phyloP scores from a whole-genome alignment of 2,329 filamentous ascomycete species.

The Penicillium sp. region DNA sequence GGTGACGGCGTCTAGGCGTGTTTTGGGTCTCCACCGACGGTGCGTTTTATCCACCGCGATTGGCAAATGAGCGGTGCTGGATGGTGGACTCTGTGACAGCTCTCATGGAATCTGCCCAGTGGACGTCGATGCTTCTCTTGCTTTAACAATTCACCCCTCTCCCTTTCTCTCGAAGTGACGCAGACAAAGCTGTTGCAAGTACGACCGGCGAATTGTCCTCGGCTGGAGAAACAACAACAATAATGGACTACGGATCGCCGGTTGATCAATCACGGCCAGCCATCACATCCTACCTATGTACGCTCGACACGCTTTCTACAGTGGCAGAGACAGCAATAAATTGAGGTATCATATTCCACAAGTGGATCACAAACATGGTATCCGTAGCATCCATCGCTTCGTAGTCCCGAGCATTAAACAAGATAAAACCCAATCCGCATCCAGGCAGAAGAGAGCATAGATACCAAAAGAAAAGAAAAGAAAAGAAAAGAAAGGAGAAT shows the following conservation, averaged over 20 bases:
- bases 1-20: slow-evolving; percentile 31
- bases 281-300: no score
- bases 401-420: slow-evolving; percentile 23
- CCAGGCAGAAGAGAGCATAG: slow-evolving; percentile 1
- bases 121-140: no score
- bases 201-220: no score
- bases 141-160: no score
- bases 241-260: no score
- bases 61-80: slow-evolving; percentile 19
- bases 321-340: no score
- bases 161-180: no score
- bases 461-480: background rate
- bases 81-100: slow-evolving; percentile 5
- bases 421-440: slow-evolving; percentile 9
- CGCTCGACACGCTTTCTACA: no score
- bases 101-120: slow-evolving; percentile 3
- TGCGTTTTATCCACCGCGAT: slow-evolving; percentile 18
- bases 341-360: background rate
- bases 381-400: slow-evolving; percentile 30
- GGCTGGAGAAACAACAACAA: no score
- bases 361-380: slow-evolving; percentile 29
- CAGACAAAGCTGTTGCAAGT: no score
- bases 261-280: no score
- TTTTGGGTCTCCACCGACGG: slow-evolving; percentile 28
- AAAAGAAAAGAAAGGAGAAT: slow-evolving; percentile 2